These are phyloP conservation scores for Scheffersomyces quercinus DNA, from an alignment of 1,139 yeast species.

Conservation along the genomic window DNA sequence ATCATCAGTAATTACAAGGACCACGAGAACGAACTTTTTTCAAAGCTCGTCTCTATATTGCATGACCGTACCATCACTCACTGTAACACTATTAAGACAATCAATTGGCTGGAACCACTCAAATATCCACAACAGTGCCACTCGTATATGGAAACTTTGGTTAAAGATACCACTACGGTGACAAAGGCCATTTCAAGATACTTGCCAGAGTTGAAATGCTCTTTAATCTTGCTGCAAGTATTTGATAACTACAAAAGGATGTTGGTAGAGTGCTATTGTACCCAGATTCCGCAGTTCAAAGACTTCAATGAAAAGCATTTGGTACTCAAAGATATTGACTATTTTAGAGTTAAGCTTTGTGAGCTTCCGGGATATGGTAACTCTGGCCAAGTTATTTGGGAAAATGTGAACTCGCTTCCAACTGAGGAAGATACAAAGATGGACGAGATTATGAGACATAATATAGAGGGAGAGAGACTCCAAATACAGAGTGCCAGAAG, in stretches of 20 bases:
- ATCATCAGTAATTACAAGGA: constrained; percentile 46
- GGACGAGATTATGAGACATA: constrained; percentile 48
- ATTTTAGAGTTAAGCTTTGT: constrained; percentile 59
- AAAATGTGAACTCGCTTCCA: constrained; percentile 56
- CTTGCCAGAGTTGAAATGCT: constrained; percentile 53
- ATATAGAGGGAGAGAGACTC: constrained; percentile 27
- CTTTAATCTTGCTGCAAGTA: constrained; percentile 53
- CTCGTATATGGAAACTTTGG: constrained; percentile 64
- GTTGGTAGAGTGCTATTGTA: constrained; percentile 55
- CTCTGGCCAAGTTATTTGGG: constrained; percentile 67
- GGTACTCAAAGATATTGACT: constrained; percentile 63
- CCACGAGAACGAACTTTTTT: constrained; percentile 67
- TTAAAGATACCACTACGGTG: constrained; percentile 66
- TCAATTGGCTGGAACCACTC: constrained; percentile 53
- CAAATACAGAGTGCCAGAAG: constrained; percentile 3
- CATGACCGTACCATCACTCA: constrained; percentile 59
- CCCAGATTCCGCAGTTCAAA: constrained; percentile 50
- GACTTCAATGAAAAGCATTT: constrained; percentile 56
- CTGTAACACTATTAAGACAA: constrained; percentile 43
- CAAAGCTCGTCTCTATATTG: constrained; percentile 70
- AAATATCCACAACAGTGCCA: constrained; percentile 50
- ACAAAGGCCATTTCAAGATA: constrained; percentile 61
- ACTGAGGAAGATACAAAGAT: constrained; percentile 51
- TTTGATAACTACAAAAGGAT: constrained; percentile 61
- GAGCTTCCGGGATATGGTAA: constrained; percentile 65